A percentile compares a stretch with the other conserved stretches of the same genome.
Evolutionary conservation across 1,284 basidiomycete species (phyloP).

Genomic region (Hortiboletus rubellus): DNA sequence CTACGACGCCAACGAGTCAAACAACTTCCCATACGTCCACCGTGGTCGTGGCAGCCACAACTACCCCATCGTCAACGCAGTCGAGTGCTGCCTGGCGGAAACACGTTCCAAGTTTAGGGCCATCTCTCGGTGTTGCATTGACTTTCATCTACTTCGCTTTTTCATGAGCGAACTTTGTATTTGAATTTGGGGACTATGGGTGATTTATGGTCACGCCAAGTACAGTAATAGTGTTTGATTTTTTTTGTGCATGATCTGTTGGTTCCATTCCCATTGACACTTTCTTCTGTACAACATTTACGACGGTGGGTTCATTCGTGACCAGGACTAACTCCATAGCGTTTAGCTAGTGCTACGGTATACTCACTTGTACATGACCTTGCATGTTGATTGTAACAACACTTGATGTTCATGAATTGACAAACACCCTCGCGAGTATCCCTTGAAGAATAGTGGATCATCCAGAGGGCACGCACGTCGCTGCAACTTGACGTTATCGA

Average conservation of each 20-base stretch:
- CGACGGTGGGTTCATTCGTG: constrained; percentile 17
- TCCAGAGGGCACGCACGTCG: neutral
- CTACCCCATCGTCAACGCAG: constrained; percentile 14
- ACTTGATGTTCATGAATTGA: neutral
- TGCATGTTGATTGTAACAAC: constrained; percentile 29
- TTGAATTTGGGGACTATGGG: constrained; percentile 12
- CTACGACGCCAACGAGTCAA: neutral
- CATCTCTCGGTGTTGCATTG: constrained; percentile 18
- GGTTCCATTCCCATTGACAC: neutral
- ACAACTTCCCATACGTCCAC: constrained; percentile 7
- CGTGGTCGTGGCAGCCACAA: constrained; percentile 4
- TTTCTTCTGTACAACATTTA: constrained; percentile 20
- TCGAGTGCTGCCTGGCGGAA: constrained; percentile 31
- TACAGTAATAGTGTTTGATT: constrained; percentile 11
- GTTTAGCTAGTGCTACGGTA: constrained; percentile 5
- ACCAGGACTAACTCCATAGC: constrained; percentile 14
- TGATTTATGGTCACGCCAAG: constrained; percentile 8
- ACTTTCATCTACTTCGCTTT: constrained; percentile 18
- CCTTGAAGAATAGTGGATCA: constrained; percentile 9
- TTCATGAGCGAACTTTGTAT: constrained; percentile 17
- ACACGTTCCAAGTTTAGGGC: constrained; percentile 12
- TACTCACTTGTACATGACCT: constrained; percentile 27
- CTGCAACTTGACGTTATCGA: neutral
- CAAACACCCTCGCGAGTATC: constrained; percentile 8
- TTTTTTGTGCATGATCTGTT: constrained; percentile 19